Evolutionary conservation across 805 yeast genomes (phyloP).

Genomic region (Yarrowia deformans): DNA sequence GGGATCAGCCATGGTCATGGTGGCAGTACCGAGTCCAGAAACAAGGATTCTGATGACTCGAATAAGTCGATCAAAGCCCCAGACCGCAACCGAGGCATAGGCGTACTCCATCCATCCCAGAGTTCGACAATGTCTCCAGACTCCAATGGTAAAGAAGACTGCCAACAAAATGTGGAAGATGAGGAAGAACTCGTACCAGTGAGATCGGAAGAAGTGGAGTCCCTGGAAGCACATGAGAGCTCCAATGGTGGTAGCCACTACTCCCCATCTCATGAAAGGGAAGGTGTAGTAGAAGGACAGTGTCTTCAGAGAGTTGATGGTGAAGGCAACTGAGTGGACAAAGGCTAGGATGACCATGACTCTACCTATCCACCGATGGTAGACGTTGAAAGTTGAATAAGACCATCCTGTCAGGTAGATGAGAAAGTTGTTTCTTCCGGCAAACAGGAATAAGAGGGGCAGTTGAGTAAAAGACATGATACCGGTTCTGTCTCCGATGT

Average conservation of each 20-base stretch:
- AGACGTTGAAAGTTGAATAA: conserved; percentile 64
- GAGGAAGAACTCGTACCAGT: conserved; percentile 66
- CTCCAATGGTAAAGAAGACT: conserved; percentile 58
- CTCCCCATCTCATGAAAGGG: conserved; percentile 51
- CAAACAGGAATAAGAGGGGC: conserved; percentile 53
- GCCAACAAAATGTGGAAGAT: conserved; percentile 66
- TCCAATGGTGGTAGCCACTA: conserved; percentile 54
- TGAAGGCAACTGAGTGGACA: conserved; percentile 44
- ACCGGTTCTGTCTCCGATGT: conserved; percentile 45
- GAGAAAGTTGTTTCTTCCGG: conserved; percentile 75
- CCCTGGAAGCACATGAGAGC: conserved; percentile 59
- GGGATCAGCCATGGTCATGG: conserved; percentile 6
- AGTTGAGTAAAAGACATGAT: conserved; percentile 44
- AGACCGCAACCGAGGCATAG: conserved; percentile 65
- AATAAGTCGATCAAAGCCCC: conserved; percentile 71
- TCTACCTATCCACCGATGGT: conserved; percentile 57
- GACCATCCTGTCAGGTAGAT: conserved; percentile 67
- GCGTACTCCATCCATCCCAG: conserved; percentile 57
- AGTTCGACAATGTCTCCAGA: conserved; percentile 63
- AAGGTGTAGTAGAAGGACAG: conserved; percentile 12
- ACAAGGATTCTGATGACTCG: conserved; percentile 62
- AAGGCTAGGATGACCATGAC: conserved; percentile 43
- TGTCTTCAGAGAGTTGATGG: neutral
- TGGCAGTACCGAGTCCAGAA: conserved; percentile 58
- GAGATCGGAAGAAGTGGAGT: conserved; percentile 58